Evolutionary conservation across 2,329 filamentous ascomycete species (phyloP).

Genomic region (Juglanconis juglandina): DNA sequence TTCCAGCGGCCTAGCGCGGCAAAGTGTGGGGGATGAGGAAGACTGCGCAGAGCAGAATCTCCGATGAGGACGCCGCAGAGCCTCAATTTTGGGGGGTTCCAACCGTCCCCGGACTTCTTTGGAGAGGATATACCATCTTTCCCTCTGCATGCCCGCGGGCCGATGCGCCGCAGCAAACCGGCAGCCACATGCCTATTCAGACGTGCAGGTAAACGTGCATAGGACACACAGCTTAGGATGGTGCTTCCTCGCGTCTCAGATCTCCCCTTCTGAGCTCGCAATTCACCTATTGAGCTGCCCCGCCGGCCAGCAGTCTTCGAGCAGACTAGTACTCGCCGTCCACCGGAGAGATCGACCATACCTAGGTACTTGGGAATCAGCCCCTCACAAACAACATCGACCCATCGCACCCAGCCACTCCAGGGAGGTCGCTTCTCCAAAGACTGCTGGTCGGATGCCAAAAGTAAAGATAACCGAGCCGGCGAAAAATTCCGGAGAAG

Average conservation of each 20-base stretch:
- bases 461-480: neutral
- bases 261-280: neutral
- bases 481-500: neutral
- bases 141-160: neutral
- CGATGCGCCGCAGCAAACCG: neutral
- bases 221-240: neutral
- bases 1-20: neutral
- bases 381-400: neutral
- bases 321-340: neutral
- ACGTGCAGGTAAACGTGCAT: neutral
- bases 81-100: neutral
- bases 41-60: neutral
- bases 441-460: neutral
- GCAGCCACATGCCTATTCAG: neutral
- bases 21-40: neutral
- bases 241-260: neutral
- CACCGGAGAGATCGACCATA: neutral
- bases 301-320: neutral
- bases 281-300: neutral
- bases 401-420: neutral
- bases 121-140: neutral
- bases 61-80: neutral
- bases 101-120: neutral
- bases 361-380: neutral
- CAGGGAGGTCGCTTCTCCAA: neutral